These are phyloP conservation scores for Musa acuminata DNA, from an alignment of 176 grass and related monocot genomes.

Conservation along the genomic window DNA sequence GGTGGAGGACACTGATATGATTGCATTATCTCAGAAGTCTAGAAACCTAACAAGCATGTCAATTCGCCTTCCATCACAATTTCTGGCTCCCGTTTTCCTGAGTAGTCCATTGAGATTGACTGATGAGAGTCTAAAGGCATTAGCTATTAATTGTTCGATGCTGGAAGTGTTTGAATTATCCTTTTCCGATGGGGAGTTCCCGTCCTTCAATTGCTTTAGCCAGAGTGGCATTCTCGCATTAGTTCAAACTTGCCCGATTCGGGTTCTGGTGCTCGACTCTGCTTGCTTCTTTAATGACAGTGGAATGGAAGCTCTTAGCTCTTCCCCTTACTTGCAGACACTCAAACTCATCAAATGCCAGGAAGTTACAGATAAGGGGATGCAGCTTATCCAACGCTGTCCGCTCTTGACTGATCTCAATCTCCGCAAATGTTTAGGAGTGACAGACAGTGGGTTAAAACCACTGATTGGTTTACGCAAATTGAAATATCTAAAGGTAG, in stretches of 20 bases:
- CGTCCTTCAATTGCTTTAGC: conserved; percentile 30
- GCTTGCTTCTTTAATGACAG: conserved; percentile 30
- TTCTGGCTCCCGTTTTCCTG: background rate
- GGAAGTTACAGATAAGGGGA: conserved; percentile 32
- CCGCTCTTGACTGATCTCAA: conserved; percentile 31
- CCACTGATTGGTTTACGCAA: conserved; percentile 19
- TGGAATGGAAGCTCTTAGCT: conserved; percentile 36
- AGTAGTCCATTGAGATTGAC: conserved; percentile 23
- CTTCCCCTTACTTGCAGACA: conserved; percentile 28
- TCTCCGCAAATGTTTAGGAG: conserved; percentile 28
- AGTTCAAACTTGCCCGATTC: conserved; percentile 38
- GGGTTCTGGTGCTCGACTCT: conserved; percentile 33
- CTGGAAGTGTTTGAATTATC: conserved; percentile 49
- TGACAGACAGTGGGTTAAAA: conserved; percentile 35
- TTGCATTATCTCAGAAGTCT: conserved; percentile 40
- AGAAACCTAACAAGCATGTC: conserved; percentile 45
- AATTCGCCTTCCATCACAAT: conserved; percentile 30
- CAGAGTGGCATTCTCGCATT: conserved; percentile 34
- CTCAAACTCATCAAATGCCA: conserved; percentile 38
- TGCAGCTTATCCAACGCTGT: conserved; percentile 8
- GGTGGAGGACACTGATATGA: conserved; percentile 38
- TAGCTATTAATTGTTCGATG: conserved; percentile 36
- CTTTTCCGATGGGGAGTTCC: conserved; percentile 10
- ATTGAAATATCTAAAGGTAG: conserved; percentile 34
- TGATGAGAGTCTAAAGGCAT: conserved; percentile 39